A percentile compares a stretch with the other conserved stretches of the same genome.
These are phyloP conservation scores for Catunica adiposa DNA, from an alignment of 2,329 filamentous ascomycete genomes.

Conservation along the genomic window DNA sequence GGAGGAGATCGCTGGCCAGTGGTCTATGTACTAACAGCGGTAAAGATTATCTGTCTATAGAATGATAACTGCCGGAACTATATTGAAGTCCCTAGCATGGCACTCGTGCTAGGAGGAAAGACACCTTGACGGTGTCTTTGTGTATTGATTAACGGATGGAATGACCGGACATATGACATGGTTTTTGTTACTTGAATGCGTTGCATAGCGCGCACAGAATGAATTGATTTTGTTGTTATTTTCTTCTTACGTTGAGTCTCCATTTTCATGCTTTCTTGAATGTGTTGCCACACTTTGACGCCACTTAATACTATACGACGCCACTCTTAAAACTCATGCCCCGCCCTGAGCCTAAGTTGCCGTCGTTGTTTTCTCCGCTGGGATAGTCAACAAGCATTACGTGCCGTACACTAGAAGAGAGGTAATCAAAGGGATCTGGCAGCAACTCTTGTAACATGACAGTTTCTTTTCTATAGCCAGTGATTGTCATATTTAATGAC, in stretches of 20 bases:
- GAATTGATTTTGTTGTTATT: constrained; percentile 5
- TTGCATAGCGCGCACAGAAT: constrained; percentile 12
- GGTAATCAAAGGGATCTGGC: not conserved
- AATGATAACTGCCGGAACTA: constrained; percentile 5
- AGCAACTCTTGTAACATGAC: not conserved
- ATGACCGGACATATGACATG: constrained; percentile 13
- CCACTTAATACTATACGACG: not conserved
- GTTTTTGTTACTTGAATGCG: constrained; percentile 7
- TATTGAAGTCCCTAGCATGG: not conserved
- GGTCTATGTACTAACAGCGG: constrained; percentile 15
- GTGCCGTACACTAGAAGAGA: not conserved
- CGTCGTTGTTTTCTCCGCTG: constrained; percentile 11
- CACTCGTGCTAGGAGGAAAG: constrained; percentile 4
- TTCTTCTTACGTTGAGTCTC: not conserved
- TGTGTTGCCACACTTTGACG: not conserved
- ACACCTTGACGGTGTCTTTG: constrained; percentile 3
- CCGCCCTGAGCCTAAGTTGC: constrained; percentile 7
- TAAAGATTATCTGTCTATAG: constrained; percentile 4
- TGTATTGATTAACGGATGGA: constrained; percentile 14
- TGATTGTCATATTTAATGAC: not conserved
- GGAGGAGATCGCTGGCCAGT: constrained; percentile 15
- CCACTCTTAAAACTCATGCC: constrained; percentile 6
- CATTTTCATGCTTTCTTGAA: not conserved
- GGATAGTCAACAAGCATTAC: constrained; percentile 11
- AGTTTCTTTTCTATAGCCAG: constrained; percentile 3